Percentiles rank a stretch among this genome's conserved stretches.
Conservation (phyloP, 495 filamentous ascomycete species). For the Mytilinidion resinicola region DNA sequence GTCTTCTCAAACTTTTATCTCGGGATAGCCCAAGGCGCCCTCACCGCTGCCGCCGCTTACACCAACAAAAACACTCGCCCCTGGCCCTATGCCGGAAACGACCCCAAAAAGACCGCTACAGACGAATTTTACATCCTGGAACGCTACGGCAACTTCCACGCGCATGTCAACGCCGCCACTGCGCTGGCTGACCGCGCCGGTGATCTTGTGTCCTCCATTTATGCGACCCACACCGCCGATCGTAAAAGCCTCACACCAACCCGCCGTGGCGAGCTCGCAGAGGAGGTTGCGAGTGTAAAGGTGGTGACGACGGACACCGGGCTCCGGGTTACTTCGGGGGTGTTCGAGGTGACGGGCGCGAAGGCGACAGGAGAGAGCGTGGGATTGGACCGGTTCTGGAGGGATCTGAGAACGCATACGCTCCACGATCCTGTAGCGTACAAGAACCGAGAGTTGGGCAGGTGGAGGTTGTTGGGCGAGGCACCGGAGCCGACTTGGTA, state of each 20-base stretch:
- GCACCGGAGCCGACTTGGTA: slow-evolving; percentile 54
- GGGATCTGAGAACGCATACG: slow-evolving; percentile 54
- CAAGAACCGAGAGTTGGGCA: slow-evolving; percentile 53
- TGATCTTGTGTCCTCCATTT: slow-evolving; percentile 39
- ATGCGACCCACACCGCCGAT: slow-evolving; percentile 32
- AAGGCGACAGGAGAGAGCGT: slow-evolving; percentile 48
- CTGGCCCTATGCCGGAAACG: slow-evolving; percentile 52
- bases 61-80: slow-evolving; percentile 47
- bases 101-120: slow-evolving; percentile 46
- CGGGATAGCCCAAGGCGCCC: slow-evolving; percentile 50
- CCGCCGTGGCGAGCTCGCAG: slow-evolving; percentile 51
- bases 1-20: slow-evolving; percentile 60
- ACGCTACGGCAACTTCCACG: slow-evolving; percentile 54
- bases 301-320: slow-evolving; percentile 53
- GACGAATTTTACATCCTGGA: slow-evolving; percentile 59
- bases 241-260: slow-evolving; percentile 36
- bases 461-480: slow-evolving; percentile 47
- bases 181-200: slow-evolving; percentile 51
- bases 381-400: slow-evolving; percentile 55
- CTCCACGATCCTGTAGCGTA: slow-evolving; percentile 59
- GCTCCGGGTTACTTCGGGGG: slow-evolving; percentile 48
- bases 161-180: slow-evolving; percentile 51
- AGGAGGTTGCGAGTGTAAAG: slow-evolving; percentile 55
- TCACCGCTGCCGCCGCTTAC: slow-evolving; percentile 46
- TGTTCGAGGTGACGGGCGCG: slow-evolving; percentile 56